Conservation (phyloP, 78 protist genomes). For the Bodo saltans region DNA sequence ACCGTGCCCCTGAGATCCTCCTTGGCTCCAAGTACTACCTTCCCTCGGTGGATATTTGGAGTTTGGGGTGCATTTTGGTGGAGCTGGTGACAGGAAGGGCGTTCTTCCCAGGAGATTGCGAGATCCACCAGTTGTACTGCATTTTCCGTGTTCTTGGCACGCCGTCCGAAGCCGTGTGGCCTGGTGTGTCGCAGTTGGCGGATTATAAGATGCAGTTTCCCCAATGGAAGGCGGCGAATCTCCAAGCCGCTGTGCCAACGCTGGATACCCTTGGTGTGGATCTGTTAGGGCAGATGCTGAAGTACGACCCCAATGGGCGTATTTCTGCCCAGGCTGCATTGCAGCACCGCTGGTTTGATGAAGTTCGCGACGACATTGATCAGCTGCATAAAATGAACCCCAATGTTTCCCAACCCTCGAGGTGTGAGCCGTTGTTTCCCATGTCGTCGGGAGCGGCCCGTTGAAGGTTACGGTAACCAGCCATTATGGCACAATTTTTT, state of each 20-base stretch:
- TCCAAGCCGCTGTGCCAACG: neutral
- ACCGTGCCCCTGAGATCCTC: constrained; percentile 98
- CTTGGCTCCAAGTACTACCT: constrained; percentile 88
- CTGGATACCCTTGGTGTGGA: constrained; percentile 34
- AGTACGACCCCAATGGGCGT: constrained; percentile 34
- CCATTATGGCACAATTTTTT: too few relatives aligned
- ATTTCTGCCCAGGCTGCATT: constrained; percentile 13
- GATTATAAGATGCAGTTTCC: constrained; percentile 77
- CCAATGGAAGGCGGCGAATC: constrained; percentile 41
- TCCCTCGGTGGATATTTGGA: constrained; percentile 95
- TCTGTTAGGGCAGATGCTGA: constrained; percentile 29
- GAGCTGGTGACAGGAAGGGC: constrained; percentile 79
- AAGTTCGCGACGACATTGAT: too few relatives aligned
- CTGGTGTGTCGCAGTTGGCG: constrained; percentile 78
- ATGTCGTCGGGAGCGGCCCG: too few relatives aligned
- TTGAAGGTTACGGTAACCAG: too few relatives aligned
- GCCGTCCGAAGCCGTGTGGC: constrained; percentile 86
- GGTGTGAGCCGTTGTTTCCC: too few relatives aligned
- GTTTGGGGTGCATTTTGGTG: constrained; percentile 94
- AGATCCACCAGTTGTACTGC: constrained; percentile 85
- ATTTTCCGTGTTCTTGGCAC: constrained; percentile 91
- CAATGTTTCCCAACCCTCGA: too few relatives aligned
- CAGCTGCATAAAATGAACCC: too few relatives aligned
- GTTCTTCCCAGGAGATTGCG: constrained; percentile 58
- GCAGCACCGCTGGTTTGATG: neutral